phyloP scores from a whole-genome alignment of 2,329 filamentous ascomycete genomes.

The Calonectria multiphialidica region DNA sequence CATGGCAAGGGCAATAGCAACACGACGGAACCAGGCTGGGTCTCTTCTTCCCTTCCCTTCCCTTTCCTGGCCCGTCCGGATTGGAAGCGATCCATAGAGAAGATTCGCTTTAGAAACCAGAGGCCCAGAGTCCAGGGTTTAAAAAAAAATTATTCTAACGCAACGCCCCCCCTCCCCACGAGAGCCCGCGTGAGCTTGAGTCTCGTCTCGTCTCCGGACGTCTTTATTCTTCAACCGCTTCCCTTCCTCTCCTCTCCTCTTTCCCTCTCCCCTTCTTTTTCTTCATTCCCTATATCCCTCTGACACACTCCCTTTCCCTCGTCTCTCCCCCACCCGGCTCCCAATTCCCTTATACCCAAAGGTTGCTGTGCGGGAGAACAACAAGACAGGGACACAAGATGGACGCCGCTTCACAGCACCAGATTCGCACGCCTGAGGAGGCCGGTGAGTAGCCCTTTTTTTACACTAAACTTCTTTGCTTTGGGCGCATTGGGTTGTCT shows the following conservation, averaged over 20 bases:
- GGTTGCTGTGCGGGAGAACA: conserved; percentile 32
- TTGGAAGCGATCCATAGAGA: conserved; percentile 41
- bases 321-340: conserved; percentile 25
- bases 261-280: background rate
- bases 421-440: conserved; percentile 72
- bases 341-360: conserved; percentile 15
- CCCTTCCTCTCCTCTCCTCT: conserved; percentile 12
- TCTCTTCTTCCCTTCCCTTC: conserved; percentile 9
- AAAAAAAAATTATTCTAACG: conserved; percentile 32
- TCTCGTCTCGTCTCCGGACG: conserved; percentile 28
- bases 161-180: conserved; percentile 30
- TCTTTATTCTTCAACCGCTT: conserved; percentile 27
- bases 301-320: conserved; percentile 38
- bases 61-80: conserved; percentile 27
- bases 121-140: conserved; percentile 20
- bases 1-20: conserved; percentile 13
- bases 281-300: conserved; percentile 19
- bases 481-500: background rate
- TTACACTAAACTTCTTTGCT: conserved; percentile 11
- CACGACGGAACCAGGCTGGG: conserved; percentile 8
- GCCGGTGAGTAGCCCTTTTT: conserved; percentile 66
- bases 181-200: conserved; percentile 41
- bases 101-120: conserved; percentile 43
- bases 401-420: conserved; percentile 53
- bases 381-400: conserved; percentile 49